These are phyloP conservation scores for Juglanconis oblonga DNA, from an alignment of 2,329 filamentous ascomycete genomes.

Conservation along the genomic window DNA sequence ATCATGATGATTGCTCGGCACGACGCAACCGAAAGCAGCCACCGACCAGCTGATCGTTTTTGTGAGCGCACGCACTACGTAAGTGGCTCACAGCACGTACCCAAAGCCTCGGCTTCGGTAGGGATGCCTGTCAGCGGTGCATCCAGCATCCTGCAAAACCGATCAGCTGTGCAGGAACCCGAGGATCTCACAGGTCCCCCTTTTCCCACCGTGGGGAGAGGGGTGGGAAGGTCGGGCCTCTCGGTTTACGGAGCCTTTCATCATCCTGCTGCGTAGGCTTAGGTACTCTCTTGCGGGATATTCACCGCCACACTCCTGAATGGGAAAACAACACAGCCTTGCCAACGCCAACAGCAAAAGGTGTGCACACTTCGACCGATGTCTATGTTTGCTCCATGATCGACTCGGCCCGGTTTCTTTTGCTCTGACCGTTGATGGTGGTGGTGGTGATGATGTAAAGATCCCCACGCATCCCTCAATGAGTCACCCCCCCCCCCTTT, in stretches of 20 bases:
- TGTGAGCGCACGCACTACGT: neutral
- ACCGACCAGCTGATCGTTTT: slow-evolving; percentile 5
- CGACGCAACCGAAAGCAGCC: neutral
- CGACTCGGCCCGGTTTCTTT: too few relatives aligned
- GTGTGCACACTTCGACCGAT: too few relatives aligned
- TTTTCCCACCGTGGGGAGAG: neutral
- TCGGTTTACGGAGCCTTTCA: too few relatives aligned
- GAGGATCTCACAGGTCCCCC: slow-evolving; percentile 20
- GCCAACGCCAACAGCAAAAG: too few relatives aligned
- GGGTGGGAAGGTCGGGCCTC: neutral
- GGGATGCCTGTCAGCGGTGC: neutral
- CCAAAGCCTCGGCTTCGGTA: neutral
- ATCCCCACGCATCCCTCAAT: neutral
- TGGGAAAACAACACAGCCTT: too few relatives aligned
- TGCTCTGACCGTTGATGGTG: neutral
- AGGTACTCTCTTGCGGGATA: too few relatives aligned
- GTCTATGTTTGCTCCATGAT: too few relatives aligned
- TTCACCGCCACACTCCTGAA: too few relatives aligned
- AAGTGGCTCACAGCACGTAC: neutral
- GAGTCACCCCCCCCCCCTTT: neutral
- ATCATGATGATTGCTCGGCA: neutral
- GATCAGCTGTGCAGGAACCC: slow-evolving; percentile 33
- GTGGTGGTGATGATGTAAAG: neutral
- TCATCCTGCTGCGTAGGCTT: too few relatives aligned
- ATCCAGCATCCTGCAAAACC: neutral